Evolutionary conservation across 2,329 filamentous ascomycete species (phyloP).

Genomic region (Calonectria hawksworthii): DNA sequence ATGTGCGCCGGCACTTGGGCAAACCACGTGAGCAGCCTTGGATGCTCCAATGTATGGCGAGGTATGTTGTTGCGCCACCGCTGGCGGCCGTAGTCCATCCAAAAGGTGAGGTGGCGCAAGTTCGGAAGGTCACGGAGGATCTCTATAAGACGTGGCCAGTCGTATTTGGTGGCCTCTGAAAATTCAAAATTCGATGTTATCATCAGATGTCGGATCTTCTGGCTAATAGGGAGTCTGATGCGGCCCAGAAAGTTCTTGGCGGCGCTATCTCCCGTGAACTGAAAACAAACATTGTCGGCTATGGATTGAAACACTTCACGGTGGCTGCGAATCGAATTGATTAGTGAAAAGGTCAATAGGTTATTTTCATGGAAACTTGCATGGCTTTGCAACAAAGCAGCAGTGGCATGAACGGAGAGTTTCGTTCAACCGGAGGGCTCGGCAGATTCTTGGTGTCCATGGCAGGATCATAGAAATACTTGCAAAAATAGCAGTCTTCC

Average conservation of each 20-base stretch:
- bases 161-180: neutral
- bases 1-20: neutral
- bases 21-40: neutral
- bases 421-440: neutral
- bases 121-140: neutral
- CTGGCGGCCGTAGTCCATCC: constrained; percentile 8
- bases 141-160: neutral
- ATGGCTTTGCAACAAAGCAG: constrained; percentile 6
- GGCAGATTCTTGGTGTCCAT: constrained; percentile 2
- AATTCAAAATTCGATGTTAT: neutral
- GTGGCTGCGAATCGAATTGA: neutral
- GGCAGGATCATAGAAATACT: neutral
- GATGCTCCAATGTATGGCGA: neutral
- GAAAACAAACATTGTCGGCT: neutral
- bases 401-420: neutral
- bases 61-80: constrained; percentile 13
- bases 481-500: constrained; percentile 15
- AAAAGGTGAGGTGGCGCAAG: neutral
- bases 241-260: neutral
- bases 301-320: neutral
- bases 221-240: neutral
- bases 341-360: neutral
- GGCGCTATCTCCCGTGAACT: neutral
- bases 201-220: neutral
- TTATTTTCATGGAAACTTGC: neutral